phyloP scores from a whole-genome alignment of 2,329 filamentous ascomycete genomes.

The Penicillium hordei region DNA sequence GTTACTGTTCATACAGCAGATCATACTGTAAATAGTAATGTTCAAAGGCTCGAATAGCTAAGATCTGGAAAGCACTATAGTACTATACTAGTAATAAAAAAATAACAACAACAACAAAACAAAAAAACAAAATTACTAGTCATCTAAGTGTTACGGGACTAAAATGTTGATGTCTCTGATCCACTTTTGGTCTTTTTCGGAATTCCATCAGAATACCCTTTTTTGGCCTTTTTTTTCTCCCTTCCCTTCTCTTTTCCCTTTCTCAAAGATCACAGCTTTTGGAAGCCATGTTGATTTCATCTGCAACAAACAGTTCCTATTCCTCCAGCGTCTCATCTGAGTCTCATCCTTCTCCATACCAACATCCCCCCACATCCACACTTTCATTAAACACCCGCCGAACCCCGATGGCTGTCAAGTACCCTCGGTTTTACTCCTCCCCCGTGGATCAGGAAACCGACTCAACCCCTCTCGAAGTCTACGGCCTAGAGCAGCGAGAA shows the following conservation, averaged over 20 bases:
- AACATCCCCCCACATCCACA: constrained; percentile 27
- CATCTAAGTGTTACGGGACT: constrained; percentile 28
- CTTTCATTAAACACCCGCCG: constrained; percentile 22
- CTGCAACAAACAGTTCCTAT: constrained; percentile 29
- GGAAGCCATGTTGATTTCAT: constrained; percentile 27
- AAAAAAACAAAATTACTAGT: constrained; percentile 21
- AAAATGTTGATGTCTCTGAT: constrained; percentile 26
- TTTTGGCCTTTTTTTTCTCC: not conserved
- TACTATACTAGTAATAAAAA: too few species aligned
- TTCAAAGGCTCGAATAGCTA: not conserved
- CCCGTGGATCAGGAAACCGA: constrained; percentile 32
- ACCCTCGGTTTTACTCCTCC: constrained; percentile 37
- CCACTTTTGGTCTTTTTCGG: constrained; percentile 27
- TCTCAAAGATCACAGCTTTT: not conserved
- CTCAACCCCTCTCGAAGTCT: constrained; percentile 34
- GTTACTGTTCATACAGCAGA: not conserved
- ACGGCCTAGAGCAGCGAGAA: constrained; percentile 37
- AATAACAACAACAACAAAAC: too few species aligned
- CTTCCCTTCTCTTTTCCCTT: not conserved
- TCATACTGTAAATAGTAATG: not conserved
- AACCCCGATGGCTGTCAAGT: constrained; percentile 23
- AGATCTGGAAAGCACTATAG: not conserved
- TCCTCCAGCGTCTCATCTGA: constrained; percentile 31
- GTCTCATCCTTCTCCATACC: constrained; percentile 27
- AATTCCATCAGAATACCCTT: constrained; percentile 16